A percentile compares a stretch with the other conserved stretches of the same genome.
Evolutionary conservation across 2,329 filamentous ascomycete genomes (phyloP).

Genomic region (Neonectria sp.): DNA sequence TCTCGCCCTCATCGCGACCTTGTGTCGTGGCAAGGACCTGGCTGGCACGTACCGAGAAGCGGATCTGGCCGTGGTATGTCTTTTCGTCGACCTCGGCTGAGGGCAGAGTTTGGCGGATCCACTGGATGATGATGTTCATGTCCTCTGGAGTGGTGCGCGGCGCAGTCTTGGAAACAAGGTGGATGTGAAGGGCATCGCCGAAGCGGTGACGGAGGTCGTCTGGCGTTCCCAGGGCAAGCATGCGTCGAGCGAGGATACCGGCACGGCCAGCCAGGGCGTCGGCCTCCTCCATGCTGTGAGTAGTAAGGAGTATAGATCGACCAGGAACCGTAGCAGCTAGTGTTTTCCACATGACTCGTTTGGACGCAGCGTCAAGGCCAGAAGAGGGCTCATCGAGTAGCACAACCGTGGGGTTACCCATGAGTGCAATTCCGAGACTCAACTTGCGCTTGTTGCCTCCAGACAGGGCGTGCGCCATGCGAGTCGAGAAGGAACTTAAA

Average conservation of each 20-base stretch:
- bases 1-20: constrained; percentile 40
- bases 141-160: constrained; percentile 80
- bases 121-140: constrained; percentile 75
- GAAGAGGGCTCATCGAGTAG: constrained; percentile 91
- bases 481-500: constrained; percentile 76
- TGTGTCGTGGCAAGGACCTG: constrained; percentile 52
- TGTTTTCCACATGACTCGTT: constrained; percentile 94
- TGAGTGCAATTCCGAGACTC: constrained; percentile 88
- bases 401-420: constrained; percentile 91
- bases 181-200: constrained; percentile 85
- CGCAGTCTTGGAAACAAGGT: constrained; percentile 82
- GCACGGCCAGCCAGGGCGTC: constrained; percentile 88
- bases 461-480: constrained; percentile 85
- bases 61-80: constrained; percentile 87
- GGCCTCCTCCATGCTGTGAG: constrained; percentile 96
- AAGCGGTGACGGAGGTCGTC: constrained; percentile 81
- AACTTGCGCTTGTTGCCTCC: constrained; percentile 97
- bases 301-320: constrained; percentile 89
- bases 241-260: constrained; percentile 87
- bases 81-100: constrained; percentile 79
- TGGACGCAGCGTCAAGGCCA: constrained; percentile 91
- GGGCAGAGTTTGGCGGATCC: constrained; percentile 75
- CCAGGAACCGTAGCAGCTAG: constrained; percentile 81
- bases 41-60: constrained; percentile 81
- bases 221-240: constrained; percentile 87